Percentiles rank a stretch among this genome's conserved stretches.
Conservation (phyloP, 352 stramenopile species). For the Pythium biforme region DNA sequence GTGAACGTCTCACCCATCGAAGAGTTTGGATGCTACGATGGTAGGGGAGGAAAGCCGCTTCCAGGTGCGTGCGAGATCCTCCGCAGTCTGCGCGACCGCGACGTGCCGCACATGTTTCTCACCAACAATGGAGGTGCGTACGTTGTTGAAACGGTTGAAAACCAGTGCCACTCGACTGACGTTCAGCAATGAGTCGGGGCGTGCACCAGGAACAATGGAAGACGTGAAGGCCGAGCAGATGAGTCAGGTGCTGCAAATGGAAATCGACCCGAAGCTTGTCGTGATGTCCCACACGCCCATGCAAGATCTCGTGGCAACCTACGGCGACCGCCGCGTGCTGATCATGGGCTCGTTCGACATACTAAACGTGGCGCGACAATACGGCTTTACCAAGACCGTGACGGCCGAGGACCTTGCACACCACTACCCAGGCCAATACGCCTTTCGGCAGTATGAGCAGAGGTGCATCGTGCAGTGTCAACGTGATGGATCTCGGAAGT, state of each 20-base stretch:
- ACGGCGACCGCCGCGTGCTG: conserved; percentile 74
- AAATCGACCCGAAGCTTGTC: conserved; percentile 68
- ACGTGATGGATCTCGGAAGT: background rate
- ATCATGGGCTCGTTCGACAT: conserved; percentile 83
- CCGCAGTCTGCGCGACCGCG: conserved; percentile 43
- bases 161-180: too few relatives aligned
- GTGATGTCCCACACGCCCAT: conserved; percentile 89
- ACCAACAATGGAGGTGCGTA: conserved; percentile 51
- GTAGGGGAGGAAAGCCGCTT: conserved; percentile 64
- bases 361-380: conserved; percentile 59
- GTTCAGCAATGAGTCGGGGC: too few relatives aligned
- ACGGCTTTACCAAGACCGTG: conserved; percentile 82
- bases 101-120: conserved; percentile 85
- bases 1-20: background rate
- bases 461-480: conserved; percentile 19
- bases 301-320: conserved; percentile 59
- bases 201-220: conserved; percentile 66
- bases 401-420: conserved; percentile 65
- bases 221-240: conserved; percentile 71
- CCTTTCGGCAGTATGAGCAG: conserved; percentile 69
- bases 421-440: conserved; percentile 70
- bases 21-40: background rate
- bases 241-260: conserved; percentile 45
- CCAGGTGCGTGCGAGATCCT: conserved; percentile 64
- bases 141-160: background rate